Percentiles rank a stretch among this genome's conserved stretches.
Conservation (phyloP, 2,329 filamentous ascomycete species). For the Onygenales sp. region DNA sequence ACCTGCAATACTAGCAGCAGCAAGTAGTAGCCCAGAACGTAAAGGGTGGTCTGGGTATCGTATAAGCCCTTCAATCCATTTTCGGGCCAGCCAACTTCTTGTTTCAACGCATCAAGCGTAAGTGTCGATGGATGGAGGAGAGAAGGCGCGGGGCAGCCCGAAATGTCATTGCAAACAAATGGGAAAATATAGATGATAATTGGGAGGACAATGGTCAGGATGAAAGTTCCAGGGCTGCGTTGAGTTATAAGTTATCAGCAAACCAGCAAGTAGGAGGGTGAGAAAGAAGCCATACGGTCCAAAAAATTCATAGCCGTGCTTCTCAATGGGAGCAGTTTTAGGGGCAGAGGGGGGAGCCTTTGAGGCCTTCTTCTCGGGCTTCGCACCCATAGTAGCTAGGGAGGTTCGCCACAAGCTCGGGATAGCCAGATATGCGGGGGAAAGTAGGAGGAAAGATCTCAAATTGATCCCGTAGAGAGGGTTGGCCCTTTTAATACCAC, state of each 20-base stretch:
- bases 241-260: background rate
- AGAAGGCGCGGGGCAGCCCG: constrained; percentile 80
- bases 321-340: background rate
- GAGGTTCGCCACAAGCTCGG: background rate
- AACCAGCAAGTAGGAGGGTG: constrained; percentile 7
- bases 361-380: background rate
- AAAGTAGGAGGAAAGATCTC: background rate
- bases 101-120: constrained; percentile 61
- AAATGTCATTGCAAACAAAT: constrained; percentile 86
- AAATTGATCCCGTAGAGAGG: too few species aligned
- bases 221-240: constrained; percentile 7
- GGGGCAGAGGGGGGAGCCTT: background rate
- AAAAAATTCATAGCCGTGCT: constrained; percentile 3
- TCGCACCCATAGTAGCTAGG: background rate
- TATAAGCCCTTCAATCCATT: constrained; percentile 61
- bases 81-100: constrained; percentile 71
- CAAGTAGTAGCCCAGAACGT: constrained; percentile 66
- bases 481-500: too few species aligned
- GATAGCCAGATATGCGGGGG: background rate
- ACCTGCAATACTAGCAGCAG: constrained; percentile 66
- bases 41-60: constrained; percentile 59
- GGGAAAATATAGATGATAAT: constrained; percentile 67
- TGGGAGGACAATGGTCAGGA: constrained; percentile 71
- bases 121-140: constrained; percentile 64
- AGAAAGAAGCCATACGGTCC: background rate